Evolutionary conservation across 257 asterid species (phyloP).

Genomic region (Penstemon davidsonii): DNA sequence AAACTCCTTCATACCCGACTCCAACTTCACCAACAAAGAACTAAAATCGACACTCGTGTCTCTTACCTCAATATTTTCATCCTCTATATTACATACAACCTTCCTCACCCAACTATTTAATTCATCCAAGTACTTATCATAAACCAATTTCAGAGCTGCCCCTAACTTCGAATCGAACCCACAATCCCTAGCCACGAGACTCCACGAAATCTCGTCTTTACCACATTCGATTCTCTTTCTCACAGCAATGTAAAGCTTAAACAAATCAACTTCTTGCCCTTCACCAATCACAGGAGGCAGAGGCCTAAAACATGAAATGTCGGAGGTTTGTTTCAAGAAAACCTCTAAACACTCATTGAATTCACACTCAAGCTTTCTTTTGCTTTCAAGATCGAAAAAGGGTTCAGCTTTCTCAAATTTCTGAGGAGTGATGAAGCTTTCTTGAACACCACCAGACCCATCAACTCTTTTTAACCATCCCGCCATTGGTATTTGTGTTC

Average conservation of each 20-base stretch:
- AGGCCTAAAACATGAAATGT: too few relatives aligned
- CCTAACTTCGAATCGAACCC: constrained; percentile 42
- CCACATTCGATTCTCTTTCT: constrained; percentile 21
- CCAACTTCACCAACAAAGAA: constrained; percentile 36
- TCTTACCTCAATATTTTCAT: constrained; percentile 9
- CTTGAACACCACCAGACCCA: too few relatives aligned
- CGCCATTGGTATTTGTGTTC: constrained; percentile 52
- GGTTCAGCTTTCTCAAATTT: not conserved
- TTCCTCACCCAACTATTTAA: constrained; percentile 27
- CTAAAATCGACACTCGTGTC: constrained; percentile 20
- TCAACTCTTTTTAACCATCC: constrained; percentile 32
- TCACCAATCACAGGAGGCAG: too few relatives aligned
- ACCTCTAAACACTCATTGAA: constrained; percentile 38
- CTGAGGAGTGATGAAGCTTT: too few relatives aligned
- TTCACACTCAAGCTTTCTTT: constrained; percentile 26
- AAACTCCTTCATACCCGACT: constrained; percentile 44
- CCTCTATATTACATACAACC: constrained; percentile 26
- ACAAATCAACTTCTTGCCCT: not conserved
- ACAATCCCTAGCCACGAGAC: constrained; percentile 49
- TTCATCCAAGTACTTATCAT: constrained; percentile 34
- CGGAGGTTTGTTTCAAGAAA: constrained; percentile 16
- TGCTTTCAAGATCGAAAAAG: not conserved
- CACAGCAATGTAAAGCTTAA: constrained; percentile 47
- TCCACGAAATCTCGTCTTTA: constrained; percentile 55
- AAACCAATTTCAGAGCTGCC: constrained; percentile 56